Base-by-base conservation (phyloP, 169 alveolate genomes). In the Cryptosporidium muris region DNA sequence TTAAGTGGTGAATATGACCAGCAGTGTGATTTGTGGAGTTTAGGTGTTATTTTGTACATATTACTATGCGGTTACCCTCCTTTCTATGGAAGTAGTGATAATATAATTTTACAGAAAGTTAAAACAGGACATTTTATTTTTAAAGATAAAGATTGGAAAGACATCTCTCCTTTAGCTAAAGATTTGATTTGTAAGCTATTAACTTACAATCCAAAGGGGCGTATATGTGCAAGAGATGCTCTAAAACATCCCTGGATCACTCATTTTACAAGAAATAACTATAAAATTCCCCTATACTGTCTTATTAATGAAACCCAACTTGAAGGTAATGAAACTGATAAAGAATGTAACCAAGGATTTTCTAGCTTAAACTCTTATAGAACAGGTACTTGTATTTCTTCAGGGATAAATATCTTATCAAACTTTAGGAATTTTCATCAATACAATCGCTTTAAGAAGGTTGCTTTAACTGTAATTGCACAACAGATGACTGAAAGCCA, bases 61-160 rank as follows among this genome's bases (percentile, higher is more conserved):
- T 38, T 93, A 51, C 80, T 92, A 3, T 90, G 94, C 37, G 95
- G 96, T 12, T 81, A 74, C 40, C 91, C 92, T 4, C 94, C 94
- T 42, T 91, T 91, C 62, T 63, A 91, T 51, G 94, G 94, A 1
- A 65, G 74, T 64, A 85, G 74, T 40, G 88, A 82, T 51, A 38
- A 74, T 43, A 51, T 81, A 16, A 81, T 65, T 4, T 68, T 81
- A 34, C 80, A 80, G 62, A 81, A 81, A 51, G 89, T 88, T 12
- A 52, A 81, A 66, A 64, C 37, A 36, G 91, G 91, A 51, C 58
- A 58, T 16, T 74, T 63, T 81, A 64, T 49, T 7, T 88, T 88
- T 88, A 56, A 66, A 37, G 81, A 64, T 5, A 64, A 47, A 2
- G 90, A 80, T 45, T 88, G 91, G 91, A 65, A 67, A 25, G 65